These are phyloP conservation scores for Helotiales sp. DNA, from an alignment of 2,329 filamentous ascomycete species.

Conservation along the genomic window DNA sequence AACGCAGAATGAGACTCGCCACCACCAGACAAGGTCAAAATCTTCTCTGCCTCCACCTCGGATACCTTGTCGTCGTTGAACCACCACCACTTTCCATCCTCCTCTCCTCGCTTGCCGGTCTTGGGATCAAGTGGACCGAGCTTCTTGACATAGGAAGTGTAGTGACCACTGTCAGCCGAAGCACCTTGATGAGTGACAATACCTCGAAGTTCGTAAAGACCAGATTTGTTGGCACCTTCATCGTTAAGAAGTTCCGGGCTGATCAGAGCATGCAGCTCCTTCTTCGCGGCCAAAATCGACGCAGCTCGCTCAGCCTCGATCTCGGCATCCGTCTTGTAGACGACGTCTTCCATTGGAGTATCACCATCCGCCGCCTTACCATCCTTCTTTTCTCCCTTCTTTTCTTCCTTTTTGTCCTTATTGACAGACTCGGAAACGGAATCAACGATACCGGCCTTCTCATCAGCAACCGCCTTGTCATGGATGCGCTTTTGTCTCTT, in stretches of 20 bases:
- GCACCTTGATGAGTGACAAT: slow-evolving; percentile 96
- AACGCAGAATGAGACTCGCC: slow-evolving; percentile 84
- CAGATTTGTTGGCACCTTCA: slow-evolving; percentile 86
- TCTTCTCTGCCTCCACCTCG: slow-evolving; percentile 89
- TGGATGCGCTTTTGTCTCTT: slow-evolving; percentile 81
- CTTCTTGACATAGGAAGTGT: slow-evolving; percentile 98
- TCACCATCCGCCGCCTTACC: slow-evolving; percentile 61
- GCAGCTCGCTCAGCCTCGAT: slow-evolving; percentile 82
- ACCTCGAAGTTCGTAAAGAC: slow-evolving; percentile 90
- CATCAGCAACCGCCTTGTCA: slow-evolving; percentile 49
- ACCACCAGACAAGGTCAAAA: slow-evolving; percentile 85
- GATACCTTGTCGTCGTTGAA: slow-evolving; percentile 98
- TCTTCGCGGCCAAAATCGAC: slow-evolving; percentile 76
- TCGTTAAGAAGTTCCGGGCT: slow-evolving; percentile 73
- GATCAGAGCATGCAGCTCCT: slow-evolving; percentile 80
- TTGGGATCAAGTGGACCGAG: slow-evolving; percentile 68
- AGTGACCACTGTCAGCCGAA: slow-evolving; percentile 95
- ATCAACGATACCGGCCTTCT: slow-evolving; percentile 48
- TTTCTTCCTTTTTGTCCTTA: slow-evolving; percentile 48
- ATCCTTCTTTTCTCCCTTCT: slow-evolving; percentile 37
- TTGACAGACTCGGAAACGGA: slow-evolving; percentile 42
- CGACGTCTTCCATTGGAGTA: slow-evolving; percentile 60
- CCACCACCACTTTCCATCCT: slow-evolving; percentile 99
- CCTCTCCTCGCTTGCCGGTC: slow-evolving; percentile 74
- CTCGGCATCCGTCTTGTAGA: slow-evolving; percentile 90